Evolutionary conservation across 2,329 filamentous ascomycete genomes (phyloP).

Genomic region (Penicillium sp.): DNA sequence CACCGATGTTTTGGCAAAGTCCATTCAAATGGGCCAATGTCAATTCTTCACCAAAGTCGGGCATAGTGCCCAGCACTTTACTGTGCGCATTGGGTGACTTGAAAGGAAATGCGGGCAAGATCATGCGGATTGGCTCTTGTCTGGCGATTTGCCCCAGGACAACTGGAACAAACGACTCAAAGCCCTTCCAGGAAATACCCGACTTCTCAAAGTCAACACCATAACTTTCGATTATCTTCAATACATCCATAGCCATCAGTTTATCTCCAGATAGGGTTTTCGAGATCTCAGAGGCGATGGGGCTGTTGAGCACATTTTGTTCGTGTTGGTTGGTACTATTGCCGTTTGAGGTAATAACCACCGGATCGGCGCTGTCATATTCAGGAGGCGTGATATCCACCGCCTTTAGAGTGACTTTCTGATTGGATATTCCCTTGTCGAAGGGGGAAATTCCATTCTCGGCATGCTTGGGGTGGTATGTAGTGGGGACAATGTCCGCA

Average conservation of each 20-base stretch:
- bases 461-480: constrained; percentile 8
- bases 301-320: constrained; percentile 8
- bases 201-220: constrained; percentile 29
- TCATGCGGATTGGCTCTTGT: constrained; percentile 31
- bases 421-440: background rate
- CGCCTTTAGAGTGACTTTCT: background rate
- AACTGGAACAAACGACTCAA: constrained; percentile 27
- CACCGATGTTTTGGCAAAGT: constrained; percentile 41
- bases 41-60: constrained; percentile 47
- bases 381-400: constrained; percentile 5
- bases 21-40: constrained; percentile 43
- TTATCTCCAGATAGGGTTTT: constrained; percentile 1
- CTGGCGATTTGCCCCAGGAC: constrained; percentile 22
- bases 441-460: constrained; percentile 7
- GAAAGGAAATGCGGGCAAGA: constrained; percentile 33
- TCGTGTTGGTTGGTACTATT: constrained; percentile 7
- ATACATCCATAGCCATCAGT: constrained; percentile 19
- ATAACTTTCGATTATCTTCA: constrained; percentile 29
- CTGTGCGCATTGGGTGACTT: constrained; percentile 32
- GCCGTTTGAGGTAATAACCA: constrained; percentile 19
- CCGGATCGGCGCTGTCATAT: constrained; percentile 9
- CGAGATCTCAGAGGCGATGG: background rate
- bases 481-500: constrained; percentile 11
- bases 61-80: constrained; percentile 39
- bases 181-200: constrained; percentile 28